Percentiles rank a stretch among this genome's conserved stretches.
Conservation (phyloP, 345 rosid species). For the Populus euphratica region DNA sequence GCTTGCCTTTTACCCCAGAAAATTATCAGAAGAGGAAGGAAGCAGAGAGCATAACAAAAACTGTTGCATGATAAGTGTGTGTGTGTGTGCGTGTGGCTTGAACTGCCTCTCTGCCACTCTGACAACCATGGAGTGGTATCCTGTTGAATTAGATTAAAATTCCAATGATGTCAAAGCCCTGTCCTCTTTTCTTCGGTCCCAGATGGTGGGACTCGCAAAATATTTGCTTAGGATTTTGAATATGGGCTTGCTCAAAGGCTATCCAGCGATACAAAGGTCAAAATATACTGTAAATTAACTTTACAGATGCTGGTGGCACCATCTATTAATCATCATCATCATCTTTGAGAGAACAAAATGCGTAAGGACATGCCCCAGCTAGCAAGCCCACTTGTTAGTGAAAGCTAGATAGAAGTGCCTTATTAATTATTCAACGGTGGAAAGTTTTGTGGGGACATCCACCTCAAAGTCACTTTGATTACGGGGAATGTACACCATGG, state of each 20-base stretch:
- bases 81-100: neutral
- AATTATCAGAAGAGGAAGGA: neutral
- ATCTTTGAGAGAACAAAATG: slow-evolving; percentile 27
- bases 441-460: slow-evolving; percentile 44
- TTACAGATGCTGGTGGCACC: slow-evolving; percentile 37
- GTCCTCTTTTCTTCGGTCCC: slow-evolving; percentile 16
- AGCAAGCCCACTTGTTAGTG: slow-evolving; percentile 37
- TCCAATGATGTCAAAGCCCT: slow-evolving; percentile 6
- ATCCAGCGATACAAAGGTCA: slow-evolving; percentile 32
- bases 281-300: slow-evolving; percentile 30
- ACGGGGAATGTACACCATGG: neutral
- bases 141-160: slow-evolving; percentile 18
- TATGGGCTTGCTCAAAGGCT: slow-evolving; percentile 10
- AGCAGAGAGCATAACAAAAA: neutral
- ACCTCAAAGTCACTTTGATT: slow-evolving; percentile 35
- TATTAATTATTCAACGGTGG: slow-evolving; percentile 40
- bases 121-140: slow-evolving; percentile 22
- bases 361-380: slow-evolving; percentile 15
- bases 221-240: neutral
- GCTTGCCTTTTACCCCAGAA: neutral
- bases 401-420: slow-evolving; percentile 32
- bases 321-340: slow-evolving; percentile 5
- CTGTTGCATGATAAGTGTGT: neutral
- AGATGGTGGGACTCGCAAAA: slow-evolving; percentile 29
- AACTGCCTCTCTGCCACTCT: slow-evolving; percentile 11